phyloP scores from a whole-genome alignment of 352 stramenopile species.

The Phytophthora aleatoria region DNA sequence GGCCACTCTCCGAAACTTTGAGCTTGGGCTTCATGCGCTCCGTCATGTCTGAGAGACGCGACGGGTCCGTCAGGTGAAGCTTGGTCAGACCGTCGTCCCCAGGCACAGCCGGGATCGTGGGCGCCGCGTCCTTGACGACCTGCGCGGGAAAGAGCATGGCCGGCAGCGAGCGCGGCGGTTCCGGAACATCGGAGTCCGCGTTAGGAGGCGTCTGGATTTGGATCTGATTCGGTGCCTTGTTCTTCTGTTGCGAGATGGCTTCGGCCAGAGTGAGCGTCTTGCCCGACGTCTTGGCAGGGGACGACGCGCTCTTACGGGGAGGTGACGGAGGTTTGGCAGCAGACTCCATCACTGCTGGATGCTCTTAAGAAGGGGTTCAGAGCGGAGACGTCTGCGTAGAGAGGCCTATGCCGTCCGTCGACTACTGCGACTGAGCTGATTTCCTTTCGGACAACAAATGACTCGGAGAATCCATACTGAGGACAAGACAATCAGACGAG shows the following conservation, averaged over 20 bases:
- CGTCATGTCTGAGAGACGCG: slow-evolving; percentile 29
- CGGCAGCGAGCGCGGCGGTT: slow-evolving; percentile 13
- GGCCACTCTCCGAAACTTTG: slow-evolving; percentile 79
- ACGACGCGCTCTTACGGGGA: slow-evolving; percentile 28
- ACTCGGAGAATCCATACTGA: slow-evolving; percentile 10
- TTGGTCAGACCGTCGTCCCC: slow-evolving; percentile 29
- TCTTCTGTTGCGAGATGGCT: slow-evolving; percentile 26
- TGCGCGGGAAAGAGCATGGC: slow-evolving; percentile 7
- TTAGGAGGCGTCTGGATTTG: slow-evolving; percentile 9
- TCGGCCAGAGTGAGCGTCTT: slow-evolving; percentile 31
- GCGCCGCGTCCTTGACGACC: slow-evolving; percentile 24
- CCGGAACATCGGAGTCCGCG: neutral
- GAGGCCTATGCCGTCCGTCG: slow-evolving; percentile 3
- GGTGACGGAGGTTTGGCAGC: slow-evolving; percentile 6
- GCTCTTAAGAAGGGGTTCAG: too few relatives aligned
- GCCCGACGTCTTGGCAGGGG: slow-evolving; percentile 10
- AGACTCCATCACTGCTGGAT: slow-evolving; percentile 1
- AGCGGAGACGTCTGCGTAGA: too few relatives aligned
- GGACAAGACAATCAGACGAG: slow-evolving; percentile 4
- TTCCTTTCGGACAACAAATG: slow-evolving; percentile 10
- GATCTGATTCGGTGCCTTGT: neutral
- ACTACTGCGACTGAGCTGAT: slow-evolving; percentile 1
- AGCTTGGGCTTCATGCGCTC: slow-evolving; percentile 64
- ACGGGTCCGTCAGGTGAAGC: slow-evolving; percentile 24
- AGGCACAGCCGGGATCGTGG: slow-evolving; percentile 17